These are phyloP conservation scores for Canna indica DNA, from an alignment of 176 grass and related monocot genomes.

Conservation along the genomic window DNA sequence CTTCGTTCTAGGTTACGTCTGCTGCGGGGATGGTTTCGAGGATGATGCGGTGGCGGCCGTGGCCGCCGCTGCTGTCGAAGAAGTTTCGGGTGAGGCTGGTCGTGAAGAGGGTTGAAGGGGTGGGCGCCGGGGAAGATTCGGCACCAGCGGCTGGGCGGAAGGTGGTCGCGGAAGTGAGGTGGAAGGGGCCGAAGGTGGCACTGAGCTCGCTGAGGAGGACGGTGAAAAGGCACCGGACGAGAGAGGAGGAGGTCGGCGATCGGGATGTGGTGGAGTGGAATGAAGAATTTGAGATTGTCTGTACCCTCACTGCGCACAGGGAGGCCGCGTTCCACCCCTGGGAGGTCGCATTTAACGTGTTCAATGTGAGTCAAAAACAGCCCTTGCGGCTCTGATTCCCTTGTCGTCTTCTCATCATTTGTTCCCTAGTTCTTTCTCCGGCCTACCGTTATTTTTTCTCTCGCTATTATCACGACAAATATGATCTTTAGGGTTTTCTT, in stretches of 20 bases:
- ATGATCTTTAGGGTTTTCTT: background rate
- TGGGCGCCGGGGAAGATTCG: slow-evolving; percentile 1
- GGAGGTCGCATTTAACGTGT: slow-evolving; percentile 64
- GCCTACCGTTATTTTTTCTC: background rate
- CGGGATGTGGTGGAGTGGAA: slow-evolving; percentile 47
- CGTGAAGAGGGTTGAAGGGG: slow-evolving; percentile 49
- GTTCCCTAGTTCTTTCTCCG: background rate
- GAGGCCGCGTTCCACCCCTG: slow-evolving; percentile 67
- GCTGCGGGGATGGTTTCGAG: slow-evolving; percentile 36
- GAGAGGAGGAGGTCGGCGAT: slow-evolving; percentile 42
- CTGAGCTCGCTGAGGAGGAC: slow-evolving; percentile 67
- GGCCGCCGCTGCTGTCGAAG: slow-evolving; percentile 45
- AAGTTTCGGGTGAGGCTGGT: slow-evolving; percentile 57
- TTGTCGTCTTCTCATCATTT: background rate
- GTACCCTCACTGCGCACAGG: slow-evolving; percentile 47
- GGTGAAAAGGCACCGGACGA: slow-evolving; percentile 70
- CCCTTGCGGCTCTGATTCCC: background rate
- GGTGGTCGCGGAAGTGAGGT: slow-evolving; percentile 45
- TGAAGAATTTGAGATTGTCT: slow-evolving; percentile 69
- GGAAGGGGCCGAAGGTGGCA: slow-evolving; percentile 59
- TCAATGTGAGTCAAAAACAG: slow-evolving; percentile 53
- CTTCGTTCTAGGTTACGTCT: no score
- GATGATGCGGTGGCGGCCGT: slow-evolving; percentile 84
- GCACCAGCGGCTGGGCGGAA: slow-evolving; percentile 22
- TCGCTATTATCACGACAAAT: background rate